phyloP scores from a whole-genome alignment of 1,284 basidiomycete genomes.

The Hypsizygus ulmarius region DNA sequence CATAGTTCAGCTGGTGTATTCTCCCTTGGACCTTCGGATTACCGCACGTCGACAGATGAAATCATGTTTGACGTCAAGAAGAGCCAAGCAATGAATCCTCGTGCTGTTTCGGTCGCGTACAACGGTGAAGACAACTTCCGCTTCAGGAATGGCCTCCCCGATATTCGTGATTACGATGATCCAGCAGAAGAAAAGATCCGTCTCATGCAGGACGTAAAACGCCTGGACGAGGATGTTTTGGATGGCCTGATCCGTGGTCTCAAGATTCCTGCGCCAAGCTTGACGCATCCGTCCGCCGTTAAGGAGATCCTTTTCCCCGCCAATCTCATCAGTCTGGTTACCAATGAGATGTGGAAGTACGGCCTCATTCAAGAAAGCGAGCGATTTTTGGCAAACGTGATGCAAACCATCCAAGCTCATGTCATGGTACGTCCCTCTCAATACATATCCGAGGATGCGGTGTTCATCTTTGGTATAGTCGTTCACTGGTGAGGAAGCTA shows the following conservation, averaged over 20 bases:
- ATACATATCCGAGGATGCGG: constrained; percentile 5
- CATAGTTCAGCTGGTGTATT: constrained; percentile 86
- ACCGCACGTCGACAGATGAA: constrained; percentile 76
- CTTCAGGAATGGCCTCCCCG: constrained; percentile 71
- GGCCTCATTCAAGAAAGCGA: constrained; percentile 97
- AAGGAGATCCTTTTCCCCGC: constrained; percentile 99
- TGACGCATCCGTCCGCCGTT: constrained; percentile 88
- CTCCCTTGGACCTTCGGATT: constrained; percentile 56
- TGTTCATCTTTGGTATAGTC: constrained; percentile 44
- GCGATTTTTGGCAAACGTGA: constrained; percentile 96
- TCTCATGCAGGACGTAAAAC: constrained; percentile 89
- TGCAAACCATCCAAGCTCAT: constrained; percentile 97
- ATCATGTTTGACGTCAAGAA: constrained; percentile 76
- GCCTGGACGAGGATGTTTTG: constrained; percentile 92
- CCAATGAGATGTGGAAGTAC: constrained; percentile 99
- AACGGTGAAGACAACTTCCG: constrained; percentile 75
- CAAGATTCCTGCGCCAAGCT: constrained; percentile 90
- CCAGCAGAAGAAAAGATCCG: constrained; percentile 94
- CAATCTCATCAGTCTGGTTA: constrained; percentile 96
- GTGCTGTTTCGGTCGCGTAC: constrained; percentile 92
- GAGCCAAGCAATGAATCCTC: constrained; percentile 72
- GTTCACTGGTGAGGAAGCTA: constrained; percentile 92
- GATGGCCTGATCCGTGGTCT: constrained; percentile 88
- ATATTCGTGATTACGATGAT: constrained; percentile 78
- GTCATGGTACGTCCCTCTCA: constrained; percentile 81